Evolutionary conservation across 768 basidiomycete species (phyloP), one percentile per base, ranked within the genome.

Genomic region (Tylopilus rubrobrunneus): DNA sequence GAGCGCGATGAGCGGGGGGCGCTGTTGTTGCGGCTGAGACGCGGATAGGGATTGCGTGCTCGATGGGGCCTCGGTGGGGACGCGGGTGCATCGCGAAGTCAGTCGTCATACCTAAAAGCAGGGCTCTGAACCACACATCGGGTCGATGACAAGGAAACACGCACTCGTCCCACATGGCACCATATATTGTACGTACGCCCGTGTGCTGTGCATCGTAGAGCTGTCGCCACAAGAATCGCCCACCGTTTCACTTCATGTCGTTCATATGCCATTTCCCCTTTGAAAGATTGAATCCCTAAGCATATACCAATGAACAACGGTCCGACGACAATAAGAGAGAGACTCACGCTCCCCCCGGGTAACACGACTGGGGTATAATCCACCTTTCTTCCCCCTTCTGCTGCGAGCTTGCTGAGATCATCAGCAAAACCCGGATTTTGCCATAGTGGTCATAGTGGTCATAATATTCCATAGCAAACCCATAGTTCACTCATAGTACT

Each of bases 111-210:
- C 67, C 86, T 88, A 58, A 41, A 45, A 39, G 49, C 37, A 54
- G 29, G 51, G 33, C 36, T 15, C 46, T 46, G 41, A 56, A 58
- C 45, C 6, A 28, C 29, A n/a, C 2, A 5, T 8, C 0, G 10
- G n/a, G 27, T 21, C 15, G 19, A 47, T 7, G 12, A 31, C 10
- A 31, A 45, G 19, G 17, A 41, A n/a, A 19, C 5, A 70, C 74
- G 56, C 54, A 78, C 85, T 91, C 90, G 62, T 92, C 90, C 88
- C 90, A 92, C 89, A 91, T 92, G 7, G 89, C 88, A 23, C 86
- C 85, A 57, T 92, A 92, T 49, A 91, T 79, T 7, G 73, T 84
- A 19, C 81, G 78, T 7, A 79, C 83, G 28, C 86, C 83, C 28
- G 78, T 77, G 43, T 76, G 73, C 27, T 78, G 79, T 12, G 83